phyloP scores from a whole-genome alignment of 2,329 filamentous ascomycete genomes.

The Truncatella angustata region DNA sequence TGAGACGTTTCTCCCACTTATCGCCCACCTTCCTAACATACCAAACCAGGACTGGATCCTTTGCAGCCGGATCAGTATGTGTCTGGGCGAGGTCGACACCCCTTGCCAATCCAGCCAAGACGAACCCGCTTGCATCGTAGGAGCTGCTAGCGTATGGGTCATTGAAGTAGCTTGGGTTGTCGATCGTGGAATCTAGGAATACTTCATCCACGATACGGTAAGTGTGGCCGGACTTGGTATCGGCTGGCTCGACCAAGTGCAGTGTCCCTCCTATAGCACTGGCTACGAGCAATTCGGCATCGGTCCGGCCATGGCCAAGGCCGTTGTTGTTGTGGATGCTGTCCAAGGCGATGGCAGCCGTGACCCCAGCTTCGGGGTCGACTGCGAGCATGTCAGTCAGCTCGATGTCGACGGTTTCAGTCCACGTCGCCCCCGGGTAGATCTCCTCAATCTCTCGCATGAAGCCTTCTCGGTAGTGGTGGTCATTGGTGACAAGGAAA shows the following conservation, averaged over 20 bases:
- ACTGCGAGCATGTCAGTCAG: constrained; percentile 23
- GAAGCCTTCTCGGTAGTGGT: constrained; percentile 47
- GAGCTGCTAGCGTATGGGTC: constrained; percentile 45
- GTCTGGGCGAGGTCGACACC: constrained; percentile 34
- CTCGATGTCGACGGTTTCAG: constrained; percentile 45
- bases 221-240: constrained; percentile 10
- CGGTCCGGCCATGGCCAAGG: constrained; percentile 44
- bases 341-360: constrained; percentile 40
- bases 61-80: constrained; percentile 31
- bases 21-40: constrained; percentile 20
- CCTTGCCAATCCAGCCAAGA: constrained; percentile 47
- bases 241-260: constrained; percentile 35
- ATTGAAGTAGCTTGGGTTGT: constrained; percentile 58
- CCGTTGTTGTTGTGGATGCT: constrained; percentile 56
- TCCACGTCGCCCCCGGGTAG: constrained; percentile 40
- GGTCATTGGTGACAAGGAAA: constrained; percentile 61
- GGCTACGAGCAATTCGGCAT: constrained; percentile 39
- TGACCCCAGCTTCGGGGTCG: constrained; percentile 30
- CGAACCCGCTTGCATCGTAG: constrained; percentile 44
- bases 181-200: constrained; percentile 42
- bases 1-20: constrained; percentile 41
- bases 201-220: constrained; percentile 42
- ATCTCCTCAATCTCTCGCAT: constrained; percentile 48
- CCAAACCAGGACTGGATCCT: constrained; percentile 47
- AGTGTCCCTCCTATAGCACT: constrained; percentile 45